A percentile compares a stretch with the other conserved stretches of the same genome.
phyloP scores from a whole-genome alignment of 352 stramenopile genomes.

The Globisporangium heterothallicum region DNA sequence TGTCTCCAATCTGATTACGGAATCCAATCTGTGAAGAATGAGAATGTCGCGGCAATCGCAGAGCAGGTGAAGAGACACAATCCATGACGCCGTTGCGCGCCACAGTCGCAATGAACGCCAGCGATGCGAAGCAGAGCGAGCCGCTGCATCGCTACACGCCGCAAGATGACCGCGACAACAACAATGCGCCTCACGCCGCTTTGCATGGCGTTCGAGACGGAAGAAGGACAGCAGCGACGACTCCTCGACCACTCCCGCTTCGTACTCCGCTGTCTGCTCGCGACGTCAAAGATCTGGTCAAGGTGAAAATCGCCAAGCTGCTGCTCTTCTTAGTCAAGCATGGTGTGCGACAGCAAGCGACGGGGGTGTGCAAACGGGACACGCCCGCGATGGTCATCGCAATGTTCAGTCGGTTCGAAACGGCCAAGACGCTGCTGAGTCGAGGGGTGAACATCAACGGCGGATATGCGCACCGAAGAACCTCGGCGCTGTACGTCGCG shows the following conservation, averaged over 20 bases:
- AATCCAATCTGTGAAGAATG: too few relatives aligned
- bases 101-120: too few relatives aligned
- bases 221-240: slow-evolving; percentile 9
- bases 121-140: too few relatives aligned
- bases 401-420: background rate
- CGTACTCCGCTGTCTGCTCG: slow-evolving; percentile 13
- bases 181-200: too few relatives aligned
- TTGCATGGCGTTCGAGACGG: too few relatives aligned
- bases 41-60: too few relatives aligned
- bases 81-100: too few relatives aligned
- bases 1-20: too few relatives aligned
- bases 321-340: background rate
- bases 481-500: background rate
- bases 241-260: slow-evolving; percentile 1
- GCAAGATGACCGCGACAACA: too few relatives aligned
- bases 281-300: background rate
- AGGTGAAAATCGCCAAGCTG: background rate
- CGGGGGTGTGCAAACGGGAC: background rate
- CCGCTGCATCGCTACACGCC: too few relatives aligned
- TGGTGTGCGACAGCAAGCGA: background rate
- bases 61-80: too few relatives aligned
- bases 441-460: background rate
- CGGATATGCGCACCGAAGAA: background rate
- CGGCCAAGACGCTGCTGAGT: background rate
- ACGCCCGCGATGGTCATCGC: background rate